Conservation (phyloP, 2,329 filamentous ascomycete genomes). For the Aspergillus novoparasiticus region DNA sequence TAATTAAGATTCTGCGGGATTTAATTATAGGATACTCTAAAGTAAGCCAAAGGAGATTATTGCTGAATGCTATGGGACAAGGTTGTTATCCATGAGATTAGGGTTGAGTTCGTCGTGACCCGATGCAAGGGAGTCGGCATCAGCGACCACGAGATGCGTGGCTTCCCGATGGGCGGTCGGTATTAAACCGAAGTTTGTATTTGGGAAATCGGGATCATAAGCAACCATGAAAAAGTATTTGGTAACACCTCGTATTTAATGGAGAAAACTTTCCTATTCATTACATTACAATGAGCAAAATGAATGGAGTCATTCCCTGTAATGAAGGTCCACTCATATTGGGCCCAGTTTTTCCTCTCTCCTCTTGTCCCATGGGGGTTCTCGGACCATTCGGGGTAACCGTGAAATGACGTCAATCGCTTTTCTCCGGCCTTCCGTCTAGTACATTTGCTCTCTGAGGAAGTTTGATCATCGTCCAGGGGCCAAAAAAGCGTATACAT, state of each 20-base stretch:
- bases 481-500: not conserved
- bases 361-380: slow-evolving; percentile 3
- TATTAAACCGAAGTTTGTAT: not conserved
- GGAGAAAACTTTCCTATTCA: not conserved
- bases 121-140: slow-evolving; percentile 31
- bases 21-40: not conserved
- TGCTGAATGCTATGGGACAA: not conserved
- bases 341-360: not conserved
- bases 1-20: not conserved
- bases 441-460: not conserved
- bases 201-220: not conserved
- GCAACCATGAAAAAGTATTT: not conserved
- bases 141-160: slow-evolving; percentile 17
- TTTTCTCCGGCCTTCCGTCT: not conserved
- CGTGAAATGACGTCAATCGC: slow-evolving; percentile 5
- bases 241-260: not conserved
- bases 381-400: not conserved
- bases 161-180: slow-evolving; percentile 21
- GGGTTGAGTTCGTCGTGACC: slow-evolving; percentile 23
- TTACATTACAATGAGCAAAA: not conserved
- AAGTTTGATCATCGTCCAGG: not conserved
- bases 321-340: not conserved
- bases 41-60: not conserved
- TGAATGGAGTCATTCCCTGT: not conserved
- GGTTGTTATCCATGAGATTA: slow-evolving; percentile 18